phyloP scores from a whole-genome alignment of 345 rosid species.

The Camelina neglecta region DNA sequence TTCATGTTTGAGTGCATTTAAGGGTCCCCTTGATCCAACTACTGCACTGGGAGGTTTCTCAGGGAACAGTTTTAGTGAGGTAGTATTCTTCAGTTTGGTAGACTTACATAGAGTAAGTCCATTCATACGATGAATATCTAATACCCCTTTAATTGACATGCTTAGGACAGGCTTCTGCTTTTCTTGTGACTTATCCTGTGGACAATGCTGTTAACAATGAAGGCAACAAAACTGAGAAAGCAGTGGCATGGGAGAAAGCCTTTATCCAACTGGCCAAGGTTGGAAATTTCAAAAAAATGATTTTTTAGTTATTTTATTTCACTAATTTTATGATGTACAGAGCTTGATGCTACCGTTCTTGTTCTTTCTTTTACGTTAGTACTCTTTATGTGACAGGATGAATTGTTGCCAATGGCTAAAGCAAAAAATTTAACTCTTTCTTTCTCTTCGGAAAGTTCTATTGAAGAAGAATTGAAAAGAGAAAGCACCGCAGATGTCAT shows the following conservation, averaged over 20 bases:
- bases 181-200: conserved; percentile 90
- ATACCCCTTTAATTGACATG: conserved; percentile 35
- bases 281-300: conserved; percentile 14
- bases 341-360: background rate
- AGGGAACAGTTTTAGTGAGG: conserved; percentile 89
- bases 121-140: conserved; percentile 28
- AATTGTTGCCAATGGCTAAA: conserved; percentile 77
- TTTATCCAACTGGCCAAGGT: conserved; percentile 91
- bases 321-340: conserved; percentile 4
- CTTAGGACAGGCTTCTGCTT: conserved; percentile 88
- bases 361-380: conserved; percentile 11
- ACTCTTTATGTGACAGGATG: conserved; percentile 61
- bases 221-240: conserved; percentile 71
- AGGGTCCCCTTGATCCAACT: conserved; percentile 96
- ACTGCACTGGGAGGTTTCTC: conserved; percentile 92
- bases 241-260: conserved; percentile 96
- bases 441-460: conserved; percentile 95
- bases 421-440: conserved; percentile 77
- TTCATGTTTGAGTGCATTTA: conserved; percentile 88
- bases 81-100: conserved; percentile 41
- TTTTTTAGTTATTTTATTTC: background rate
- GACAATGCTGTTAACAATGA: conserved; percentile 71
- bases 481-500: conserved; percentile 95
- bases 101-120: background rate
- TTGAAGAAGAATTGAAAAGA: conserved; percentile 95